Percentiles rank a stretch among this genome's conserved stretches.
Evolutionary conservation across 2,329 filamentous ascomycete species (phyloP).

Genomic region (Didymella segeticola): DNA sequence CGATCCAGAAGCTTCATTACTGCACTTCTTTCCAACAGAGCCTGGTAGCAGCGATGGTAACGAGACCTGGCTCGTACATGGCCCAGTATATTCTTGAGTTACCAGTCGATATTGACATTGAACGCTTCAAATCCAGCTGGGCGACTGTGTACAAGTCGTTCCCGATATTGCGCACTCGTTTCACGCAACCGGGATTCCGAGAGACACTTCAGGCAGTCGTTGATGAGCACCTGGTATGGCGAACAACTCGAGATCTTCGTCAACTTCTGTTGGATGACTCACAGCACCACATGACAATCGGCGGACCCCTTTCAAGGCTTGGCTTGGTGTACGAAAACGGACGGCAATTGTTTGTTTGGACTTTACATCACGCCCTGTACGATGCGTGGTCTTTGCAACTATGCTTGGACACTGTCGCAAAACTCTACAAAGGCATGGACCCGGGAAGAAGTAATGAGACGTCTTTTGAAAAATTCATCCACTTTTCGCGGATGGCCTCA

Average conservation of each 20-base stretch:
- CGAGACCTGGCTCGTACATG: slow-evolving; percentile 58
- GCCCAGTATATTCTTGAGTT: slow-evolving; percentile 52
- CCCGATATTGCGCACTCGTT: slow-evolving; percentile 54
- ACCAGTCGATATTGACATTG: neutral
- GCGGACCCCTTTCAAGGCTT: slow-evolving; percentile 4
- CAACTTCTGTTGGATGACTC: neutral
- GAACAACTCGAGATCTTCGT: neutral
- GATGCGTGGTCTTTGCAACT: slow-evolving; percentile 70
- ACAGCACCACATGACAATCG: slow-evolving; percentile 8
- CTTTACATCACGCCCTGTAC: slow-evolving; percentile 82
- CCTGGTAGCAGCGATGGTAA: slow-evolving; percentile 3
- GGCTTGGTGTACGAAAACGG: slow-evolving; percentile 11
- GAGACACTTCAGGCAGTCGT: slow-evolving; percentile 10
- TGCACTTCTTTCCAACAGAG: slow-evolving; percentile 16
- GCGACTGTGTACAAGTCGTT: slow-evolving; percentile 46
- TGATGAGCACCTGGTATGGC: slow-evolving; percentile 5
- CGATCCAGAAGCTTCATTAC: slow-evolving; percentile 22
- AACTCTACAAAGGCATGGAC: neutral
- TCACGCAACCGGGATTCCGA: slow-evolving; percentile 6
- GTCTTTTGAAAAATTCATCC: slow-evolving; percentile 21
- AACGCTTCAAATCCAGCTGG: slow-evolving; percentile 51
- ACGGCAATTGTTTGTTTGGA: slow-evolving; percentile 59
- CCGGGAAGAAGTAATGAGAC: neutral
- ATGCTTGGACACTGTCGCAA: neutral
- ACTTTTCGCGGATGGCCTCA: slow-evolving; percentile 5